Evolutionary conservation across 2,329 filamentous ascomycete genomes (phyloP).

Genomic region (Lachnellula willkommii): DNA sequence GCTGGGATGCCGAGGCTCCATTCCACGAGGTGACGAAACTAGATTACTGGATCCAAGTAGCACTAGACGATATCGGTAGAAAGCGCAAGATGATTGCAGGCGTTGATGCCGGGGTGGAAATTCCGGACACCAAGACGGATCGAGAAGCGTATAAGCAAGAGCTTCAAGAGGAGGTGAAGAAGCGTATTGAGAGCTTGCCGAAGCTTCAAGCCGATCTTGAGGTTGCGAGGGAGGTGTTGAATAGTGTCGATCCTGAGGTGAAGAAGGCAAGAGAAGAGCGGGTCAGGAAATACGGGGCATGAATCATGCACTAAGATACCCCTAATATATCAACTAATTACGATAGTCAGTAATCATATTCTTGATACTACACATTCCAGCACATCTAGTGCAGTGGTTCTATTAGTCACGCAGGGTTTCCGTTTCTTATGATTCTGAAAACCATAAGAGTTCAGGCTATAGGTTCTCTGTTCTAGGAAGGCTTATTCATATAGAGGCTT

Average conservation of each 20-base stretch:
- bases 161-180: neutral
- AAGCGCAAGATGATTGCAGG: neutral
- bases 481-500: neutral
- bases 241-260: slow-evolving; percentile 1
- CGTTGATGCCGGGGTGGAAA: neutral
- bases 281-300: slow-evolving; percentile 1
- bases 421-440: no score
- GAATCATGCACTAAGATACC: neutral
- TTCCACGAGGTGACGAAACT: neutral
- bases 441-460: no score
- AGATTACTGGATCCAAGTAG: neutral
- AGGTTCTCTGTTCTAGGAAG: neutral
- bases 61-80: neutral
- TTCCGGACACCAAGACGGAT: neutral
- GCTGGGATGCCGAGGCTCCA: neutral
- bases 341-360: neutral
- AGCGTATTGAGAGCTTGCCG: neutral
- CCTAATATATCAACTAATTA: neutral
- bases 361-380: no score
- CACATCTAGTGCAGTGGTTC: no score
- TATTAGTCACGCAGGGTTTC: no score
- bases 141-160: slow-evolving; percentile 1
- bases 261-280: slow-evolving; percentile 1
- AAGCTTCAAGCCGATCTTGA: neutral
- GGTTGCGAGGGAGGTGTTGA: neutral